Conservation (phyloP, 2,329 filamentous ascomycete species). For the Trichoderma polysporum region DNA sequence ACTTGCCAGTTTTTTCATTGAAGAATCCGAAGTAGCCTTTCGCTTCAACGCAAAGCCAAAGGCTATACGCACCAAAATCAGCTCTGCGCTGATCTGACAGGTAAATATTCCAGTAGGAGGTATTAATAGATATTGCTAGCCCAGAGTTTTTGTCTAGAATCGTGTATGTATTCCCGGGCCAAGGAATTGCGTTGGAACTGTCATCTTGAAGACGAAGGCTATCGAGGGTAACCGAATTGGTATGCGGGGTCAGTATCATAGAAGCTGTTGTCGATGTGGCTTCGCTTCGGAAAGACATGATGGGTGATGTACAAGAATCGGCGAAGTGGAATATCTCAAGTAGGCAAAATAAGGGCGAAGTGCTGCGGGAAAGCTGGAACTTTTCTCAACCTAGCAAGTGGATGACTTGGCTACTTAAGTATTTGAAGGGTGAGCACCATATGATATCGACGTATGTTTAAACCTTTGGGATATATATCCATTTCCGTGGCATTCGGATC, state of each 20-base stretch:
- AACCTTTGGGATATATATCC: too few relatives aligned
- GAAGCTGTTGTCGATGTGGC: neutral
- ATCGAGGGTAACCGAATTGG: neutral
- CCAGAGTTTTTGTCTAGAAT: neutral
- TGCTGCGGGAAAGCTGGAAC: neutral
- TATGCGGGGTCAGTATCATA: neutral
- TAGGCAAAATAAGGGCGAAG: neutral
- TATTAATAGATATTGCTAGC: too few relatives aligned
- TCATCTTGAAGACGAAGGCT: neutral
- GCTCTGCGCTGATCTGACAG: too few relatives aligned
- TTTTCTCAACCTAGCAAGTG: too few relatives aligned
- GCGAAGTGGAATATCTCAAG: too few relatives aligned
- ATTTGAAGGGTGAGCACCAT: too few relatives aligned
- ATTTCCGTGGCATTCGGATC: too few relatives aligned
- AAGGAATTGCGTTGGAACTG: neutral
- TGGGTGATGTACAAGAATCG: neutral
- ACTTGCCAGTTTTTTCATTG: neutral
- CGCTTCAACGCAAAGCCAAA: neutral
- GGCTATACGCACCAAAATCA: too few relatives aligned
- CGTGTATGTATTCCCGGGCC: neutral
- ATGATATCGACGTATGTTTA: too few relatives aligned
- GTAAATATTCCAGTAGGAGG: too few relatives aligned
- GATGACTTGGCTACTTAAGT: too few relatives aligned
- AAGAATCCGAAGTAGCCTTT: neutral
- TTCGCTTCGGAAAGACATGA: neutral